Conservation (phyloP, 1,284 basidiomycete species). For the Cystobasidium pallidum region DNA sequence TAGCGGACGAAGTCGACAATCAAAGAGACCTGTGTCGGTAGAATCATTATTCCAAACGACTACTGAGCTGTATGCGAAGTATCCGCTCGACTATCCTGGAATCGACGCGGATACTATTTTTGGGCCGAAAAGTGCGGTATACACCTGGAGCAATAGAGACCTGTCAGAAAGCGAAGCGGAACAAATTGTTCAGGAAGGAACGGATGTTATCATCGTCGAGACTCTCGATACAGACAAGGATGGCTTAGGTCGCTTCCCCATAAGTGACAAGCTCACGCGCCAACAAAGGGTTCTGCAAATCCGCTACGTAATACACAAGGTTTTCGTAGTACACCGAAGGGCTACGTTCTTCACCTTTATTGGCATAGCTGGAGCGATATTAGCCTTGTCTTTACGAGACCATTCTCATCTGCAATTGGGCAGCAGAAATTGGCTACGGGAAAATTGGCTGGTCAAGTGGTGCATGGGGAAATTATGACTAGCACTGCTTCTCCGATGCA, state of each 20-base stretch:
- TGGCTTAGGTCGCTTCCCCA: slow-evolving; percentile 26
- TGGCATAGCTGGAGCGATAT: slow-evolving; percentile 43
- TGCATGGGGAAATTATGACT: slow-evolving; percentile 34
- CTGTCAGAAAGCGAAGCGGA: slow-evolving; percentile 49
- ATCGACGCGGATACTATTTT: slow-evolving; percentile 49
- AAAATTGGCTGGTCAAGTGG: slow-evolving; percentile 27
- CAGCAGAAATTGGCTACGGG: slow-evolving; percentile 13
- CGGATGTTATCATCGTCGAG: slow-evolving; percentile 46
- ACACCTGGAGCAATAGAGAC: slow-evolving; percentile 49
- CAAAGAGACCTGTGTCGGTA: slow-evolving; percentile 41
- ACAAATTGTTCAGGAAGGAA: slow-evolving; percentile 44
- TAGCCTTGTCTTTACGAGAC: slow-evolving; percentile 41
- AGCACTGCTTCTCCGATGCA: slow-evolving; percentile 33
- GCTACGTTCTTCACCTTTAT: slow-evolving; percentile 37
- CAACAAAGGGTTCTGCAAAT: slow-evolving; percentile 20
- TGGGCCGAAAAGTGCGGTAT: slow-evolving; percentile 51
- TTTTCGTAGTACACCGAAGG: slow-evolving; percentile 20
- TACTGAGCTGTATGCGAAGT: slow-evolving; percentile 44
- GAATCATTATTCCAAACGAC: slow-evolving; percentile 48
- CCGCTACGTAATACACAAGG: neutral
- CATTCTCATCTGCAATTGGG: slow-evolving; percentile 1
- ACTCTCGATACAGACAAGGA: slow-evolving; percentile 25
- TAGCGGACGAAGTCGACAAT: neutral
- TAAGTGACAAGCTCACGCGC: slow-evolving; percentile 24
- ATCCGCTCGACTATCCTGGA: slow-evolving; percentile 43